Evolutionary conservation across 768 basidiomycete genomes (phyloP).

Genomic region (Kwoniella dendrophila): DNA sequence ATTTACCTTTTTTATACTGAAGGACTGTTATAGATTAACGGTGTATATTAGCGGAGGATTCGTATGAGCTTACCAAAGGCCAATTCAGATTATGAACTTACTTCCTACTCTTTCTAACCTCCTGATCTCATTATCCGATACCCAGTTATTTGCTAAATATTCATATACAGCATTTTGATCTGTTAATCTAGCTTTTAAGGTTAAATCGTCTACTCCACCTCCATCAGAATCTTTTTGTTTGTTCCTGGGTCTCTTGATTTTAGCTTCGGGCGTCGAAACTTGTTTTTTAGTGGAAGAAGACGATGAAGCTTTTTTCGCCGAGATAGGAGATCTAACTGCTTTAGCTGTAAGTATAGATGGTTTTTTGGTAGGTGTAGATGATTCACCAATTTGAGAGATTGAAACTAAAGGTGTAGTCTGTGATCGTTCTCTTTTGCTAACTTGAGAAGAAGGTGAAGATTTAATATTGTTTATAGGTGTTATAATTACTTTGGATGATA

Average conservation of each 20-base stretch:
- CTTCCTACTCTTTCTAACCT: slow-evolving; percentile 34
- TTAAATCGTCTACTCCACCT: slow-evolving; percentile 7
- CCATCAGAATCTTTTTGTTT: not conserved
- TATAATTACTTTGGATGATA: not conserved
- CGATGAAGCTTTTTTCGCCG: not conserved
- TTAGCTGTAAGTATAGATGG: not conserved
- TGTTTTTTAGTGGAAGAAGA: too few relatives aligned
- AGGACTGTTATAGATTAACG: slow-evolving; percentile 34
- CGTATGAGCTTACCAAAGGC: too few relatives aligned
- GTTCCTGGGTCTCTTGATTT: not conserved
- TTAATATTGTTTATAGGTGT: not conserved
- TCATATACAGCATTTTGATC: slow-evolving; percentile 24
- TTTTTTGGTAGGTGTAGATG: slow-evolving; percentile 2
- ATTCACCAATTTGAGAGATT: slow-evolving; percentile 12
- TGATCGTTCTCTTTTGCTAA: not conserved
- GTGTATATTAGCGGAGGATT: too few relatives aligned
- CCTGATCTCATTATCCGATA: slow-evolving; percentile 21
- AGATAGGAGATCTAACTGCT: not conserved
- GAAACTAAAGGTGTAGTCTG: slow-evolving; percentile 10
- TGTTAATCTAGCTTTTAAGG: slow-evolving; percentile 12
- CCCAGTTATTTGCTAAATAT: slow-evolving; percentile 32
- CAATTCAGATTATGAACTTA: slow-evolving; percentile 20
- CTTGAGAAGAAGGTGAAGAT: not conserved
- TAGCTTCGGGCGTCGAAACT: too few relatives aligned
- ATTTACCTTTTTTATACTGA: slow-evolving; percentile 37